These are phyloP conservation scores for Diutina neorugosa DNA, from an alignment of 1,139 yeast genomes.

Conservation along the genomic window DNA sequence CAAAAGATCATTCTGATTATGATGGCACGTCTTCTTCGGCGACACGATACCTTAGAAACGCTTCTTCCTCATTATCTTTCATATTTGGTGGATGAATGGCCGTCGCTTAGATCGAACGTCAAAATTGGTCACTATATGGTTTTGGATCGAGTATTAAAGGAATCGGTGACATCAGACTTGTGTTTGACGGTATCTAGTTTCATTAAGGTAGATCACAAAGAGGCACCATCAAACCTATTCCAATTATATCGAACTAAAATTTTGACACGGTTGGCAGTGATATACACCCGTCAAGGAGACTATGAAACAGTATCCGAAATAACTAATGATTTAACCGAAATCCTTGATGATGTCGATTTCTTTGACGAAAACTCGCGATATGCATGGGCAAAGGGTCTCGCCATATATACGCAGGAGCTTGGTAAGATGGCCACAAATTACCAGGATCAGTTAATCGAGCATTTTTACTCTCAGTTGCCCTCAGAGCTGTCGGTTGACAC, in stretches of 20 bases:
- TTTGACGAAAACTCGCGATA: slow-evolving; percentile 1
- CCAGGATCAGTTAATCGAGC: neutral
- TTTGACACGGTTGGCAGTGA: neutral
- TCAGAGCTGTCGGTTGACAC: neutral
- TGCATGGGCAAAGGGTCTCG: neutral
- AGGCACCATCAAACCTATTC: neutral
- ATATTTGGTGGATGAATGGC: neutral
- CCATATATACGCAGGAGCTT: neutral
- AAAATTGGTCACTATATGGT: neutral
- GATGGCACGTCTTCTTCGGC: neutral
- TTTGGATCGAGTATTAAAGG: neutral
- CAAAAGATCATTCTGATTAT: neutral
- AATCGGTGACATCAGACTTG: neutral
- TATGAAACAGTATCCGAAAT: neutral
- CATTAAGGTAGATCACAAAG: neutral
- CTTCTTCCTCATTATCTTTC: neutral
- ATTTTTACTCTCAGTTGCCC: neutral
- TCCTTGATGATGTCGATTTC: neutral
- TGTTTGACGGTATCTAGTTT: neutral
- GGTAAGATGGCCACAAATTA: neutral
- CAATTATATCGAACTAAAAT: neutral
- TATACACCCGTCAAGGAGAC: neutral
- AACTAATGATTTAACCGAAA: neutral
- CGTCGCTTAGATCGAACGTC: neutral
- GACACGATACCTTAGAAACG: neutral